Base-by-base conservation (phyloP, 192 early-diverging fungal species). In the Funneliformis geosporum region DNA sequence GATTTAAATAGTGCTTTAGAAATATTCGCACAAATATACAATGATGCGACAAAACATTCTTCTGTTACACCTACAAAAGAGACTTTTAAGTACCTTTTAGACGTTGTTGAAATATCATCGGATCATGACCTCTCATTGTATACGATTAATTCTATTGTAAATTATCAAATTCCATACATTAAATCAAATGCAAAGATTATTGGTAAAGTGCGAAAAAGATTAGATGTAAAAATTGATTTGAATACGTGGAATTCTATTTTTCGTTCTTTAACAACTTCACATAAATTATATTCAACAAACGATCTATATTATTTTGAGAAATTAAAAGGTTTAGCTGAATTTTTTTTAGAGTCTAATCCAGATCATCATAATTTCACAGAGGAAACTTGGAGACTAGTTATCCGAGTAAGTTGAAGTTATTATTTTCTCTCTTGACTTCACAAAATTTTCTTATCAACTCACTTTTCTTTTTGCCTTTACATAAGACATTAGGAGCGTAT, bases 341-440 rank as follows among this genome's bases (percentile, higher is more conserved):
- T 8, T 10, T 73, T 47, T 44, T 40, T 73, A 11, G n/a, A 73
- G 18, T 33, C n/a, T 23, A 27, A 33, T 47, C 6, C 21, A 27
- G 14, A 40, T 25, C 42, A 42, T 33, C 25, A 73, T 73, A 25
- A 47, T 59, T 55, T 55, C 50, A 55, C 50, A 21, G 33, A 50
- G 55, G 72, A 73, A 55, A 73, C 44, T 59, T 73, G 72, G 72
- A n/a, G 33, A 59, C 27, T 73, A 47, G 16, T 59, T 55, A 55
- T 73, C 18, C 72, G 72, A 18, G 72, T 73, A 73, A 59, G 72
- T 73, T 23, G 8, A 42, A 40, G 0, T 10, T 68, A 8, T 42
- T 10, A 21, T 68, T 8, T 68, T 68, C 8, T 68, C 42, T 21
- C 8, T 39, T 40, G n/a, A 38, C 40, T 28, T 65, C 16, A 39